Evolutionary conservation across 2,329 filamentous ascomycete genomes (phyloP).

Genomic region (Pseudonectria foliicola): DNA sequence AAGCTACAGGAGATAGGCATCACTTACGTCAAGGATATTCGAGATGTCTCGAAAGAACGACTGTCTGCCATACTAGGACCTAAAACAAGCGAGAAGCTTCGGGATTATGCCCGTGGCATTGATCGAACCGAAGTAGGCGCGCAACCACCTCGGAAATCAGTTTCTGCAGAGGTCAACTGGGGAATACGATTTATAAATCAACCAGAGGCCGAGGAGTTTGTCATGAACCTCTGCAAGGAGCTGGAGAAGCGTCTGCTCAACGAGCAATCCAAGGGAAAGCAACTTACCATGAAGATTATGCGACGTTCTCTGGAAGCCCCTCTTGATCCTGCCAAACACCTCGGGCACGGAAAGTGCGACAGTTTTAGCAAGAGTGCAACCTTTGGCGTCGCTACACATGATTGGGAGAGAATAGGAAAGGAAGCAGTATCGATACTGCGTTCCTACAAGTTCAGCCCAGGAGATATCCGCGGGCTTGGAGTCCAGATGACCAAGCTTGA

Average conservation of each 20-base stretch:
- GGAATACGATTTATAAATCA: slow-evolving; percentile 91
- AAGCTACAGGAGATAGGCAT: slow-evolving; percentile 85
- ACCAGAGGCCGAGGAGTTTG: slow-evolving; percentile 87
- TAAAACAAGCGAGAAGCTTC: slow-evolving; percentile 86
- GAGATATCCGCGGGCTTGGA: slow-evolving; percentile 86
- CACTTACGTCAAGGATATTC: slow-evolving; percentile 74
- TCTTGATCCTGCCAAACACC: slow-evolving; percentile 82
- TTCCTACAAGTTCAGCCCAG: slow-evolving; percentile 76
- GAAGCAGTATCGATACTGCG: slow-evolving; percentile 81
- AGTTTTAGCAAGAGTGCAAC: slow-evolving; percentile 81
- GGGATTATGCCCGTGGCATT: slow-evolving; percentile 84
- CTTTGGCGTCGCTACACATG: slow-evolving; percentile 80
- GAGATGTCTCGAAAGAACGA: slow-evolving; percentile 67
- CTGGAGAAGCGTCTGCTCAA: slow-evolving; percentile 72
- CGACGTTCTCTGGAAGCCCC: slow-evolving; percentile 78
- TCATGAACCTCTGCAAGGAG: slow-evolving; percentile 77
- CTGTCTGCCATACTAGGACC: slow-evolving; percentile 70
- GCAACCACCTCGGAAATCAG: slow-evolving; percentile 79
- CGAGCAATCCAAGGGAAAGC: slow-evolving; percentile 78
- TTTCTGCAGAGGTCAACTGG: slow-evolving; percentile 97
- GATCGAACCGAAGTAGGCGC: slow-evolving; percentile 81
- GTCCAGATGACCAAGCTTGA: slow-evolving; percentile 93
- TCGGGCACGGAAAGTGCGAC: slow-evolving; percentile 94
- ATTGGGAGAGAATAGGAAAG: slow-evolving; percentile 61
- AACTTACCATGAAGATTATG: slow-evolving; percentile 95